These are phyloP conservation scores for Debaryomyces coudertii DNA, from an alignment of 1,139 yeast species.

Conservation along the genomic window DNA sequence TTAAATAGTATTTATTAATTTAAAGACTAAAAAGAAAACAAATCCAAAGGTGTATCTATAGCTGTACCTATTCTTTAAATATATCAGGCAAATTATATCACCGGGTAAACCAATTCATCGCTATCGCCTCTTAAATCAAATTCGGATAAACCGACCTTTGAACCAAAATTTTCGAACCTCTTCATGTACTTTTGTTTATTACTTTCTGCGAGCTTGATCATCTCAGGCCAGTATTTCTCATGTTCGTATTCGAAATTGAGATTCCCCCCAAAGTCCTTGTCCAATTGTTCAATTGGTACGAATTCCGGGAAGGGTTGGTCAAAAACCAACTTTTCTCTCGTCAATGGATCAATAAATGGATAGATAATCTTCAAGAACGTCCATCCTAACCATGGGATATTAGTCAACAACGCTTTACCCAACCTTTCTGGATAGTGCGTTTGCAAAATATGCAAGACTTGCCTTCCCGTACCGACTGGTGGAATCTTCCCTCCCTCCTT, in stretches of 20 bases:
- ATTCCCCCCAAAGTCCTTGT: conserved; percentile 49
- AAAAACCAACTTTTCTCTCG: conserved; percentile 51
- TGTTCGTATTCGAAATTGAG: conserved; percentile 41
- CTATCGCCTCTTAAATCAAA: conserved; percentile 67
- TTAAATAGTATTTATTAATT: conserved; percentile 9
- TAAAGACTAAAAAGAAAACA: background rate
- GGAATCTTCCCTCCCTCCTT: conserved; percentile 73
- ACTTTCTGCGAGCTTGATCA: conserved; percentile 43
- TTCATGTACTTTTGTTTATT: conserved; percentile 40
- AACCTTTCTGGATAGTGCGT: conserved; percentile 54
- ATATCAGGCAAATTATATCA: background rate
- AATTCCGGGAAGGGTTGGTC: conserved; percentile 51
- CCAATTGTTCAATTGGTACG: conserved; percentile 50
- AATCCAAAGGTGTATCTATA: background rate
- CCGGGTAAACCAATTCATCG: conserved; percentile 28
- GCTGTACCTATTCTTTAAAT: background rate
- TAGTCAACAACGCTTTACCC: conserved; percentile 50
- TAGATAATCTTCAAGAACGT: conserved; percentile 50
- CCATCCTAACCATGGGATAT: conserved; percentile 53
- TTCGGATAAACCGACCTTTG: conserved; percentile 57
- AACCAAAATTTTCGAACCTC: conserved; percentile 45
- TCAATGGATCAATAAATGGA: conserved; percentile 54
- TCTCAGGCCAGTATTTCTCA: conserved; percentile 46
- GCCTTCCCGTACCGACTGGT: conserved; percentile 75
- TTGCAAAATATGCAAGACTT: conserved; percentile 71